phyloP scores from a whole-genome alignment of 1,139 yeast species.

The Insectozyma bohioensis region DNA sequence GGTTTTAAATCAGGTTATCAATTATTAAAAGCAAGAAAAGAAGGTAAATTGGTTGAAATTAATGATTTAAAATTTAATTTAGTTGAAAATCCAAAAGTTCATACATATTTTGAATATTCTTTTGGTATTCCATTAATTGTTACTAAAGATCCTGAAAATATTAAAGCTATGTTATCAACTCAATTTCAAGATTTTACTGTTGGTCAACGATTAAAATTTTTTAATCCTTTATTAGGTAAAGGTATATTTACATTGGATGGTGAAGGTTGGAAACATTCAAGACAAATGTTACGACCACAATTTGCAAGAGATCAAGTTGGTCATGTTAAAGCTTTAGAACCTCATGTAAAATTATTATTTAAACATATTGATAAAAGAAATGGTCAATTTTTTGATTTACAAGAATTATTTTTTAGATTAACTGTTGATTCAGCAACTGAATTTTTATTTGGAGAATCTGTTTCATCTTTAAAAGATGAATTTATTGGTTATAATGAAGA shows the following conservation, averaged over 20 bases:
- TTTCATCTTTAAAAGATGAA: constrained; percentile 30
- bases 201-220: constrained; percentile 41
- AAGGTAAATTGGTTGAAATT: constrained; percentile 15
- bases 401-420: constrained; percentile 34
- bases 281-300: constrained; percentile 56
- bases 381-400: constrained; percentile 33
- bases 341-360: constrained; percentile 37
- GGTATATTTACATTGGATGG: constrained; percentile 59
- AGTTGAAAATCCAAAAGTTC: constrained; percentile 13
- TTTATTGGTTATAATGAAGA: constrained; percentile 24
- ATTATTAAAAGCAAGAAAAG: constrained; percentile 13
- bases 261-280: constrained; percentile 54
- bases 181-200: constrained; percentile 50
- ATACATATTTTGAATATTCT: constrained; percentile 16
- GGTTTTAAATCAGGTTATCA: constrained; percentile 17
- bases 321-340: constrained; percentile 44
- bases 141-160: constrained; percentile 30
- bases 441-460: constrained; percentile 39
- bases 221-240: constrained; percentile 47
- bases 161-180: constrained; percentile 36
- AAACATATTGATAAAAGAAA: constrained; percentile 27
- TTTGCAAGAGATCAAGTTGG: constrained; percentile 52
- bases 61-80: constrained; percentile 10
- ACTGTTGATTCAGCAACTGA: constrained; percentile 44
- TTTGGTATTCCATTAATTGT: constrained; percentile 19